These are phyloP conservation scores for Hypsizygus marmoreus DNA, from an alignment of 768 basidiomycete species.

Conservation along the genomic window DNA sequence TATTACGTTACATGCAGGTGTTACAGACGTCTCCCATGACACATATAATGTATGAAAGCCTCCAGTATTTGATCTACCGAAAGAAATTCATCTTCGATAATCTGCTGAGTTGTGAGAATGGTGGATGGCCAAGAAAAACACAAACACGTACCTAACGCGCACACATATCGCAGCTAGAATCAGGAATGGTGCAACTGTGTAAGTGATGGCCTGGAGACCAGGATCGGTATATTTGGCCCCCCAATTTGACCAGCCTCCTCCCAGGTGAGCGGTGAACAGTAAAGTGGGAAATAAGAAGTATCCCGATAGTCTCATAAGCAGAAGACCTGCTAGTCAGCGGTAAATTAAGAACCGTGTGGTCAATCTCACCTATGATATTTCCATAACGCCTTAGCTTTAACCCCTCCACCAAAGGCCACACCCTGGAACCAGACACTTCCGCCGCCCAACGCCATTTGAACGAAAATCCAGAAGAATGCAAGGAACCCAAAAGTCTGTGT, in stretches of 20 bases:
- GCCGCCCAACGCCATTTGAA: conserved; percentile 65
- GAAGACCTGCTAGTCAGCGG: conserved; percentile 2
- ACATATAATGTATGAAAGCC: background rate
- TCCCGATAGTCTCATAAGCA: conserved; percentile 59
- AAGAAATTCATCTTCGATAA: conserved; percentile 67
- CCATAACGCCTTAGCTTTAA: conserved; percentile 74
- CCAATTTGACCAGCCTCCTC: conserved; percentile 73
- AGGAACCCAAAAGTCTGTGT: conserved; percentile 65
- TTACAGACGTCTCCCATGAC: background rate
- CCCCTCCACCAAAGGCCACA: conserved; percentile 66
- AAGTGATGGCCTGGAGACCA: conserved; percentile 50
- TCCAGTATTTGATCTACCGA: conserved; percentile 20
- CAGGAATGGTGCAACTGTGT: conserved; percentile 53
- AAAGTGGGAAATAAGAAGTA: conserved; percentile 67
- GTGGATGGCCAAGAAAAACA: background rate
- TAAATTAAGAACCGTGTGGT: background rate
- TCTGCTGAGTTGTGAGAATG: conserved; percentile 31
- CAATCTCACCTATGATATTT: conserved; percentile 73
- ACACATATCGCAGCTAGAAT: conserved; percentile 44
- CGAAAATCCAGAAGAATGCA: conserved; percentile 58
- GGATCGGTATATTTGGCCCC: conserved; percentile 35
- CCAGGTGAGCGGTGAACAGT: conserved; percentile 65
- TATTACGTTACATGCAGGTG: background rate
- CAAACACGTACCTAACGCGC: conserved; percentile 51
- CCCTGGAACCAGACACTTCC: conserved; percentile 81